Base-by-base conservation (phyloP, 257 asterid species). In the Lycium ferocissimum region DNA sequence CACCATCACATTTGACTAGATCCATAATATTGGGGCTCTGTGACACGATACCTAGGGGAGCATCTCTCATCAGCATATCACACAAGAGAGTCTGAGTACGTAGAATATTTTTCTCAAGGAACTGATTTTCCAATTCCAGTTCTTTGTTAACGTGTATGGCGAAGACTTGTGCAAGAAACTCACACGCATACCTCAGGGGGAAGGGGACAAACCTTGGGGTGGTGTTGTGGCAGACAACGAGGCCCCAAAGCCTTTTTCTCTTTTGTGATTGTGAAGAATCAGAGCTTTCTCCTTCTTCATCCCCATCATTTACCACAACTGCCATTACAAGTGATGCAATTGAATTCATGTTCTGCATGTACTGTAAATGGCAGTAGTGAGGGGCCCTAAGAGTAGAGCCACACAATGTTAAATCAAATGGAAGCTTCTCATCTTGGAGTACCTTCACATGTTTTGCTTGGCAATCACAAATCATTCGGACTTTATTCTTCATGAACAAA, bases 311-410 rank as follows among this genome's bases (percentile, higher is more conserved):
- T 80, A 95, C 92, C 33, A 96, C 95, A 53, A 96, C 89, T n/a
- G 99, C 92, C 99, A 96, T 93, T 70, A 95, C 99, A 86, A 96
- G 86, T 59, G 99, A 96, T 7, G 99, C 98, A 49, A 96, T 92
- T 8, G 98, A 96, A 75, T 89, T 88, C 99, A 96, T 96, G 84
- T 96, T 96, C 84, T 95, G 98, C 99, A 96, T 96, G 85, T 96
- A 96, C 81, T 92, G 98, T 45, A 92, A 79, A 89, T 96, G 99
- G 89, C 99, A 96, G 80, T 92, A 88, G 83, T 96, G 99, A 15
- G 99, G 98, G 47, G 99, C 98, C 85, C 99, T 86, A 26, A 96
- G 94, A 0, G 98, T 91, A 22, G 99, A 96, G 38, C 99, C 99
- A 70, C 98, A 96, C 75, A 96, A 78, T 9, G 98, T 96, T 72